Conservation (phyloP, 106 monocot species). For the Xerophyta viscosa region DNA sequence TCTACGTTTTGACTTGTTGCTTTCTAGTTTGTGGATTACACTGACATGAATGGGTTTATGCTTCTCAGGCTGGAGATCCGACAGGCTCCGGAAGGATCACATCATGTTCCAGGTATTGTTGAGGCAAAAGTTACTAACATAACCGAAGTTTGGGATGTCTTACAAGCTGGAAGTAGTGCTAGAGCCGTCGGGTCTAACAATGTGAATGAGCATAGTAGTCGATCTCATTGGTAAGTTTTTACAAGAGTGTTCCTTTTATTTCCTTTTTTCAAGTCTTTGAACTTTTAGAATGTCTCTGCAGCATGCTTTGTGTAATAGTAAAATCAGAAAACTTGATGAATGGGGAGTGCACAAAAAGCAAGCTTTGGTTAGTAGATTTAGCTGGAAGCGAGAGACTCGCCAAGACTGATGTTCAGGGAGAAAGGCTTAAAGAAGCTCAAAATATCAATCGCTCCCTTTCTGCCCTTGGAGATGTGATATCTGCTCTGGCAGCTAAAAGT, state of each 20-base stretch:
- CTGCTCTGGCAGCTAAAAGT: slow-evolving; percentile 66
- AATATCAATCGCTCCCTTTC: slow-evolving; percentile 75
- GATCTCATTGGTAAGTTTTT: slow-evolving; percentile 69
- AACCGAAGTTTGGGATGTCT: slow-evolving; percentile 70
- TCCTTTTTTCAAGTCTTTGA: neutral
- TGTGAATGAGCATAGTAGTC: slow-evolving; percentile 86
- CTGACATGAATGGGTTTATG: no score
- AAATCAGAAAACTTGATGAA: slow-evolving; percentile 59
- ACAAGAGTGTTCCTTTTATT: neutral
- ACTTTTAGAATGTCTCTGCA: slow-evolving; percentile 14
- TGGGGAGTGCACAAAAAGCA: slow-evolving; percentile 70
- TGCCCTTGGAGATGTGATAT: slow-evolving; percentile 79
- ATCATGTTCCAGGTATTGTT: slow-evolving; percentile 78
- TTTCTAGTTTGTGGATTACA: no score
- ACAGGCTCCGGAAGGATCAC: slow-evolving; percentile 60
- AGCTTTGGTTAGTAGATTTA: slow-evolving; percentile 91
- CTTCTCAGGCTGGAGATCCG: slow-evolving; percentile 69
- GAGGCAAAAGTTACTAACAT: slow-evolving; percentile 66
- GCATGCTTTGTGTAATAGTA: slow-evolving; percentile 80
- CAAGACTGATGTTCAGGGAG: slow-evolving; percentile 79
- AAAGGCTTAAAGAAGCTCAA: slow-evolving; percentile 75
- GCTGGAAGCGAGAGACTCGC: slow-evolving; percentile 84
- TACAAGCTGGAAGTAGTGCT: slow-evolving; percentile 70
- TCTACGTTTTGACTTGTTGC: no score
- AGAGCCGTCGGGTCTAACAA: slow-evolving; percentile 89